Evolutionary conservation across 129 eudicot genomes (phyloP).

Genomic region (Silybum marianum): DNA sequence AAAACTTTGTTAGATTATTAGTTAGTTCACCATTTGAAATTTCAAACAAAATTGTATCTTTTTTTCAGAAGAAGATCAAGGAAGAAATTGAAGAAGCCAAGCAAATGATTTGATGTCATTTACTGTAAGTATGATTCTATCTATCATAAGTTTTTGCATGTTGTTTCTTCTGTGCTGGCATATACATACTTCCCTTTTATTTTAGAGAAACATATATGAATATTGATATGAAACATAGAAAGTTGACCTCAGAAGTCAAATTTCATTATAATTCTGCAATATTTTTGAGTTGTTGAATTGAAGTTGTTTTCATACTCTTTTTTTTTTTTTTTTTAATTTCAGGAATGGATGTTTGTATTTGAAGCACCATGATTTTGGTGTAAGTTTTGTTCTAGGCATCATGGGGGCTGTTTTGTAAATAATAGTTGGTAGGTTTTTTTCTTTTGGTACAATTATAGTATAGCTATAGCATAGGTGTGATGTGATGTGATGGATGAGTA

Average conservation of each 20-base stretch:
- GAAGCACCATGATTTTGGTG: background rate
- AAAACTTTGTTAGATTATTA: background rate
- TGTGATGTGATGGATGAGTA: too few species aligned
- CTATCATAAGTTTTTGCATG: background rate
- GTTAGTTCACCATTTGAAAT: background rate
- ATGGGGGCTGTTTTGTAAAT: background rate
- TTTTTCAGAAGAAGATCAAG: constrained; percentile 43
- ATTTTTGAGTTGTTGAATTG: background rate
- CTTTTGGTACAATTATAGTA: background rate
- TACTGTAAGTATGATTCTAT: background rate
- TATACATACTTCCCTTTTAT: too few species aligned
- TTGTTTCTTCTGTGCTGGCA: too few species aligned
- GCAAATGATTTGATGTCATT: constrained; percentile 13
- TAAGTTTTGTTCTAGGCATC: background rate
- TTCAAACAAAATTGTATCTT: background rate
- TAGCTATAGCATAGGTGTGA: background rate
- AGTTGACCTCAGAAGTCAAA: background rate
- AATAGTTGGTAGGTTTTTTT: background rate
- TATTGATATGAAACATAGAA: too few species aligned
- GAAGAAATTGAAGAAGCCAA: constrained; percentile 48
- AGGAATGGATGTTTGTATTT: background rate
- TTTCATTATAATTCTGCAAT: too few species aligned
- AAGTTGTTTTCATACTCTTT: background rate
- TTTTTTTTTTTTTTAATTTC: background rate
- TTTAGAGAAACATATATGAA: too few species aligned